Evolutionary conservation across 2,329 filamentous ascomycete species (phyloP).

Genomic region (Chaetomium globosum): DNA sequence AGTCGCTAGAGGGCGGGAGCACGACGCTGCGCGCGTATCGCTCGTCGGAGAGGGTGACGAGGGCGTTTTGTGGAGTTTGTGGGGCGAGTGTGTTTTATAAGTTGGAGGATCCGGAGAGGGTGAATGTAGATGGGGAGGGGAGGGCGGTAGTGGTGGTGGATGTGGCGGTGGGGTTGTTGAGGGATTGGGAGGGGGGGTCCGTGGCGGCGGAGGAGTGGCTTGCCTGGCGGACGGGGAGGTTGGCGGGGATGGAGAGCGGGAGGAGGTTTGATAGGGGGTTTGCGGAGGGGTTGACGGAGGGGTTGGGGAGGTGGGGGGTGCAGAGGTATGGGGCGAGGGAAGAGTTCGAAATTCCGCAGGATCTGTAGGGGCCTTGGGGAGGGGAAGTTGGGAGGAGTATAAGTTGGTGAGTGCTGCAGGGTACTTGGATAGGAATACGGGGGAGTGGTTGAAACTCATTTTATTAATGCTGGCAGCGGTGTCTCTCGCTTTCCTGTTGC

Average conservation of each 20-base stretch:
- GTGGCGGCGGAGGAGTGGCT: conserved; percentile 51
- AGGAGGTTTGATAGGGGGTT: conserved; percentile 45
- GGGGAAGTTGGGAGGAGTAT: no score
- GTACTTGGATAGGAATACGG: neutral
- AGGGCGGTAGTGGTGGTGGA: conserved; percentile 49
- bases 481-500: neutral
- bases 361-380: neutral
- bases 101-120: conserved; percentile 36
- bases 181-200: conserved; percentile 47
- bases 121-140: conserved; percentile 34
- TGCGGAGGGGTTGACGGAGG: conserved; percentile 42
- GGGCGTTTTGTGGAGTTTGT: conserved; percentile 52
- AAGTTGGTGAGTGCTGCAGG: neutral
- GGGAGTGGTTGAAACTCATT: neutral
- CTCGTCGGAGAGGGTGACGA: conserved; percentile 45
- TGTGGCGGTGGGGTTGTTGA: conserved; percentile 49
- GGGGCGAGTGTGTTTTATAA: conserved; percentile 50
- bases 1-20: conserved; percentile 43
- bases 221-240: conserved; percentile 47
- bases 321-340: conserved; percentile 42
- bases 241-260: conserved; percentile 43
- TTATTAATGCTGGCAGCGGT: neutral
- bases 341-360: conserved; percentile 28
- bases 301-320: conserved; percentile 45
- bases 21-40: conserved; percentile 50